Evolutionary conservation across 2,329 filamentous ascomycete species (phyloP), one percentile per base, ranked within the genome.

Genomic region (Niveomyces coronatus): DNA sequence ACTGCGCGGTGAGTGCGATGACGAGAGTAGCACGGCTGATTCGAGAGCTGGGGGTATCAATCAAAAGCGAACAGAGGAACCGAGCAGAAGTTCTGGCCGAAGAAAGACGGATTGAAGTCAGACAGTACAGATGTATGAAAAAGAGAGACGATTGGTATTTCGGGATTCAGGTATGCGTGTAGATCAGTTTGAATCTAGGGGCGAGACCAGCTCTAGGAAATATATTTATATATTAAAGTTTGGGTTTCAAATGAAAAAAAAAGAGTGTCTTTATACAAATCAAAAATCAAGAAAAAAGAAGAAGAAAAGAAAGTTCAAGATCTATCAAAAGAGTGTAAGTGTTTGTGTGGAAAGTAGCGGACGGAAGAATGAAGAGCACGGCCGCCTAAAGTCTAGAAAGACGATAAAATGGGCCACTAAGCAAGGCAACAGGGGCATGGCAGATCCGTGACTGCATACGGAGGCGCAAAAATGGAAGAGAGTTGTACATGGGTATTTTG

Each of bases 201-300:
- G n/a, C n/a, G n/a, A n/a, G n/a, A n/a, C 37, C 37, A 19, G 37
- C 37, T 39, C 37, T 35, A 31, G 31, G 35, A 31, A 31, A 34
- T 31, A 9, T 31, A 28, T 20, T 31, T 39, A 35, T 30, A 28
- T 19, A 28, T 31, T 19, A 33, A 13, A 10, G 31, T 18, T 7
- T 20, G n/a, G 29, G 36, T n/a, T 22, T 23, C 9, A 22, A 17
- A 22, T 19, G 19, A 31, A 39, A 24, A 19, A 5, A 9, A 28
- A 28, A n/a, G n/a, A n/a, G n/a, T n/a, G n/a, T n/a, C n/a, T n/a
- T n/a, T 18, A 30, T 24, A 18, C 9, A 19, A 9, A 16, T 34
- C 29, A 20, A 30, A 6, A 28, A 14, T 28, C 13, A 13, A 24
- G 13, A 28, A 5, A 28, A 28, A 28, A 28, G 26, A 28, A 14